Base-by-base conservation (phyloP, 305 asterid genomes). In the Fraxinus paxiana region DNA sequence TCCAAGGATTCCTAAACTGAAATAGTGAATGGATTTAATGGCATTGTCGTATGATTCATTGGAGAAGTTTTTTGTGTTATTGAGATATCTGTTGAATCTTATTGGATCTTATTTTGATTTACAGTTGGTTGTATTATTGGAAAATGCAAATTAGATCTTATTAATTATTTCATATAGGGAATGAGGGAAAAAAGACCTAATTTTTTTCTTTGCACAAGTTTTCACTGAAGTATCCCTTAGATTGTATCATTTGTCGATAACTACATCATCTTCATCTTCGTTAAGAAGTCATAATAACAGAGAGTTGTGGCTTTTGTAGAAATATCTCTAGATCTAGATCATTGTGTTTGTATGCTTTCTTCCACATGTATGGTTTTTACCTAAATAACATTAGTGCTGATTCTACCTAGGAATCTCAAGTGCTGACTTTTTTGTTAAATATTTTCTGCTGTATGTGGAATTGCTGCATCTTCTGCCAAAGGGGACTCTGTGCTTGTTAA, bases 391-490 rank as follows among this genome's bases (percentile, higher is more conserved):
- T 28, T 30, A 4, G 74, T 69, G 37, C 74, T 69, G 9, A 26
- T 30, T 69, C 74, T 69, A 12, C 20, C 22, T 69, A 15, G 73
- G 37, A 67, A 63, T 73, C 77, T 51, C 7, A 4, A 22, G 31
- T 84, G 56, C 83, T 86, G 78, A 77, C 51, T 65, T 74, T 63
- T 37, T 78, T 43, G 48, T 77, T 78, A 5, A 63, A 83, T 70
- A 54, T 15, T 59, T 59, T 79, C 83, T 80, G 87, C 82, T 80
- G 82, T 81, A 46, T 83, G 72, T 87, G 88, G 84, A 81, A 76
- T 73, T 84, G 51, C 92, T 37, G 71, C 82, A 13, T 84, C 88
- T 73, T 83, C 89, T 13, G 61, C 70, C 28, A 88, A 89, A 79
- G 86, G 78, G 75, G 88, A 87, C 67, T 83, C 92, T 34, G 88